phyloP scores from a whole-genome alignment of 106 monocot species.

The Phalaenopsis aphrodite region DNA sequence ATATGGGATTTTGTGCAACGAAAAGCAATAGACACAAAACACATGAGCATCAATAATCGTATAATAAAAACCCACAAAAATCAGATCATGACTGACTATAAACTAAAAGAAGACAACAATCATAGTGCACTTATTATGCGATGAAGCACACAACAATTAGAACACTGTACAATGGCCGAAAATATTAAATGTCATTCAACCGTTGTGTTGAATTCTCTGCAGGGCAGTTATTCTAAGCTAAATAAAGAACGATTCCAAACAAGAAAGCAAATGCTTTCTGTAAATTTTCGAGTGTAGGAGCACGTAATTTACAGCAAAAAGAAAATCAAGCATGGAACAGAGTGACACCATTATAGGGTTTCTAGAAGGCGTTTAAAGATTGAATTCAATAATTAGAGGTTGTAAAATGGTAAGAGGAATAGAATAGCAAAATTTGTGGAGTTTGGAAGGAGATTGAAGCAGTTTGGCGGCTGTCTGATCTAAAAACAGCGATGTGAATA shows the following conservation, averaged over 20 bases:
- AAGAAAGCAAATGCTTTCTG: not conserved
- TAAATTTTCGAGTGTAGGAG: not conserved
- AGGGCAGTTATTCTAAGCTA: not conserved
- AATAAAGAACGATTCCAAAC: not conserved
- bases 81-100: not conserved
- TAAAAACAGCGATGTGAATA: no score
- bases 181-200: not conserved
- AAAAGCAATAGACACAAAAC: not conserved
- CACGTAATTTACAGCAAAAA: not conserved
- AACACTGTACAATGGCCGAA: not conserved
- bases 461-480: no score
- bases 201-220: not conserved
- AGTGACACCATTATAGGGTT: not conserved
- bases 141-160: constrained; percentile 1
- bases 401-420: no score
- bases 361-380: no score
- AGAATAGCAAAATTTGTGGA: no score
- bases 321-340: not conserved
- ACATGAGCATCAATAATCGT: not conserved
- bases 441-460: no score
- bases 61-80: constrained; percentile 1
- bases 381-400: no score
- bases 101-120: not conserved
- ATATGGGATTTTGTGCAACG: not conserved
- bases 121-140: not conserved